Base-by-base conservation (phyloP, 495 filamentous ascomycete genomes). In the Penicillium herquei region DNA sequence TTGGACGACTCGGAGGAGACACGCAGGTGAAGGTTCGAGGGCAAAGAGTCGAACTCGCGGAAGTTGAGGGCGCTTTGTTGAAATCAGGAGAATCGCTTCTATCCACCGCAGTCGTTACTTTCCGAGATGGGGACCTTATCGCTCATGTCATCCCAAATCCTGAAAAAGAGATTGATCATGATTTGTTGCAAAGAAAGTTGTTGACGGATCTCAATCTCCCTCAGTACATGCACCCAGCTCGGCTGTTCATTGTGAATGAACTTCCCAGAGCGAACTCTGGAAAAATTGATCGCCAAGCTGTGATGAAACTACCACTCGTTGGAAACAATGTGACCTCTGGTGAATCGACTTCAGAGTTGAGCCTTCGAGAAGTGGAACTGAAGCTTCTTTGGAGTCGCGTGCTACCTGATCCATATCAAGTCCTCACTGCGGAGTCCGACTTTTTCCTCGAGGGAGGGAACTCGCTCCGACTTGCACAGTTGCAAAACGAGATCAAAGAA, bases 1-100 rank as follows among this genome's bases (percentile, higher is more conserved):
- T 58, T 2, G 69, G 72, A 1, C 63, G 76, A 0, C 67, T 74
- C 1, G 69, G 55, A 5, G 72, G 71, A 12, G 72, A 77, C 51
- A 73, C 66, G 0, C 73, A 78, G 51, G 58, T 82, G 43, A 83
- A 84, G 55, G 39, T 84, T 1, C 63, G 73, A 1, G 81, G 81
- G 0, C 11, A 78, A 2, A 77, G 80, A 0, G 69, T 82, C 2
- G 80, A 84, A 1, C 63, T 84, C 0, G 32, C 56, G 3, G 81
- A 83, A 0, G 57, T 83, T 6, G 77, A 77, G 47, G n/a, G 34
- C 0, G 52, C 59, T 3, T 64, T 82, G 0, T 1, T 78, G 0
- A 42, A 61, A 0, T 50, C 70, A 0, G 41, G 60, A 0, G 71
- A 68, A 6, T 37, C 0, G 14, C 10, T 0, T 3, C 81, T 1